A percentile compares a stretch with the other conserved stretches of the same genome.
These are phyloP conservation scores for Pseudocercospora crystallina DNA, from an alignment of 2,329 filamentous ascomycete species.

Conservation along the genomic window DNA sequence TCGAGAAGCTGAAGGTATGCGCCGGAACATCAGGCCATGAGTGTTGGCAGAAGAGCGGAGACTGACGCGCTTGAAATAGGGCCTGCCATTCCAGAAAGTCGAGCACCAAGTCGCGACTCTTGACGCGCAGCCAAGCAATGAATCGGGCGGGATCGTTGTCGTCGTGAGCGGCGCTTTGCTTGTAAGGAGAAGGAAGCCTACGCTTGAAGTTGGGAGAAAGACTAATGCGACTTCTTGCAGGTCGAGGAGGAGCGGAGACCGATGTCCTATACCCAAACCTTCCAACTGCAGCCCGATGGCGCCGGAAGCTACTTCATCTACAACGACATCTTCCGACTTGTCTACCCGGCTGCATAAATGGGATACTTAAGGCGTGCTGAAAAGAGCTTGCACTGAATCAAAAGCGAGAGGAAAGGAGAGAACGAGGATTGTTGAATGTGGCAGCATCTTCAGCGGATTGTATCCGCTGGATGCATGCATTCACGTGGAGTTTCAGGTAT, in stretches of 20 bases:
- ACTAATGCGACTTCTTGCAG: slow-evolving; percentile 45
- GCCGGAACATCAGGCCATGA: neutral
- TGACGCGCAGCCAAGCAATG: slow-evolving; percentile 76
- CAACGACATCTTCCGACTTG: slow-evolving; percentile 93
- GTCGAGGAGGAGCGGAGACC: slow-evolving; percentile 82
- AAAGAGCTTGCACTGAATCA: no score
- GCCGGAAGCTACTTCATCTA: slow-evolving; percentile 76
- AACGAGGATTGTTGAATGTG: no score
- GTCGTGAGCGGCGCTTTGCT: slow-evolving; percentile 83
- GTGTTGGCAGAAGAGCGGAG: neutral
- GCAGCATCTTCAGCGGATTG: no score
- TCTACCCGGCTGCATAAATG: slow-evolving; percentile 56
- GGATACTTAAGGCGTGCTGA: no score
- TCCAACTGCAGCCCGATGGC: slow-evolving; percentile 74
- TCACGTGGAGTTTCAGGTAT: no score
- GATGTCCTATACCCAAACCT: slow-evolving; percentile 88
- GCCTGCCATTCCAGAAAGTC: slow-evolving; percentile 77
- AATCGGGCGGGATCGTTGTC: slow-evolving; percentile 72
- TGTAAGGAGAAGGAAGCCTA: slow-evolving; percentile 52
- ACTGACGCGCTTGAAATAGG: slow-evolving; percentile 47
- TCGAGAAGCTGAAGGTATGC: slow-evolving; percentile 78
- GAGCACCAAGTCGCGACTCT: slow-evolving; percentile 73
- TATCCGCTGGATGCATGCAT: no score
- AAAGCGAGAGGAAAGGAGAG: no score
- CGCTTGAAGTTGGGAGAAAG: neutral